phyloP scores from a whole-genome alignment of 2,329 filamentous ascomycete species.

The Arthrinium phaeospermum region DNA sequence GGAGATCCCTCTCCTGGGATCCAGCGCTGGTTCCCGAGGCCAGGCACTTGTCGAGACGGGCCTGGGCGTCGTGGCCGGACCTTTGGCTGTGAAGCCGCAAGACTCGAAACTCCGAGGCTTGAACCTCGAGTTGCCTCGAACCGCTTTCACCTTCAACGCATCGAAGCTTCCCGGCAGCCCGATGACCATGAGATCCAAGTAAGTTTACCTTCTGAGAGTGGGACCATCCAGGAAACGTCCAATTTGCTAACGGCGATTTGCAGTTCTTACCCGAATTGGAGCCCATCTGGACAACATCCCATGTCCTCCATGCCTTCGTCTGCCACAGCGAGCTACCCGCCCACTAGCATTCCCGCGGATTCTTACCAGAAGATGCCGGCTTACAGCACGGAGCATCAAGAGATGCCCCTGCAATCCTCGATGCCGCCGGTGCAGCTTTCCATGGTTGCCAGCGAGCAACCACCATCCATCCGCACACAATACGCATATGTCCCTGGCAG shows the following conservation, averaged over 20 bases:
- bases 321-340: slow-evolving; percentile 53
- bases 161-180: slow-evolving; percentile 61
- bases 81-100: slow-evolving; percentile 59
- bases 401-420: slow-evolving; percentile 58
- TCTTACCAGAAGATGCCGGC: slow-evolving; percentile 59
- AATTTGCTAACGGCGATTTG: slow-evolving; percentile 34
- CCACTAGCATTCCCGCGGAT: slow-evolving; percentile 56
- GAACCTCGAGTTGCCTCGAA: slow-evolving; percentile 61
- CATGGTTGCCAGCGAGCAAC: slow-evolving; percentile 54
- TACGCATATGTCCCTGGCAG: slow-evolving; percentile 61
- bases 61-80: slow-evolving; percentile 64
- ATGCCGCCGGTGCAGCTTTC: slow-evolving; percentile 61
- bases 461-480: slow-evolving; percentile 54
- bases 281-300: slow-evolving; percentile 48
- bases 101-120: slow-evolving; percentile 58
- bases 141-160: slow-evolving; percentile 63
- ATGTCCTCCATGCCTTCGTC: slow-evolving; percentile 57
- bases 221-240: neutral
- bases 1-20: slow-evolving; percentile 84
- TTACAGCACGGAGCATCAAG: slow-evolving; percentile 58
- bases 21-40: slow-evolving; percentile 76
- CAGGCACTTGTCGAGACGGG: slow-evolving; percentile 73
- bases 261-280: slow-evolving; percentile 66
- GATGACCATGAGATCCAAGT: slow-evolving; percentile 65
- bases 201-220: slow-evolving; percentile 40